Base-by-base conservation (phyloP, 768 basidiomycete species). In the Boletus tylopilopsis region DNA sequence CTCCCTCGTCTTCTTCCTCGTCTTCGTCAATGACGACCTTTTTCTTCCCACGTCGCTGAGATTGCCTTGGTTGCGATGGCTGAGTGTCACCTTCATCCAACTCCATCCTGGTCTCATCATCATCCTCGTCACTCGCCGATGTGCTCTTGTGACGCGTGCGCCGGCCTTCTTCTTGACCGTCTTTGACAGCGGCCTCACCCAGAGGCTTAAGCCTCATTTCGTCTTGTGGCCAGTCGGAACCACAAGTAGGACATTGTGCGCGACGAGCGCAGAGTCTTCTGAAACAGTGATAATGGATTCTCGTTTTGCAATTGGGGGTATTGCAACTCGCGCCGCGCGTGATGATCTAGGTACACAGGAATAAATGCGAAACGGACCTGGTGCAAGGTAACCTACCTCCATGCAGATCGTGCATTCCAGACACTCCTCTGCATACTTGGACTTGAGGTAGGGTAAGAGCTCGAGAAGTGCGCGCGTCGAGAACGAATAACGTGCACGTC, bases 401-500 rank as follows among this genome's bases (percentile, higher is more conserved):
- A 75, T 62, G 69, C 91, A 94, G 41, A 85, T 77, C 2, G 78
- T 79, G 59, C 91, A 94, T 54, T 90, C 85, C 4, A 82, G 58
- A 15, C 80, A 68, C 42, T 90, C 85, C 2, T 89, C 82, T 0
- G 81, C 73, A 63, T 84, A 94, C 4, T 80, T 84, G 15, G 78
- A 74, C 58, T 82, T 84, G 51, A 94, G 76, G 61, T 93, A 94
- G 1, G 78, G 75, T 2, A 71, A 67, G 6, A 94, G 80, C 61
- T 94, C 92, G 18, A 90, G 68, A 16, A 90, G 64, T 0, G 89
- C 76, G 10, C 92, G 87, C 1, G 81, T 75, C 3, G 88, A 85
- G 3, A 94, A 77, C 8, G 87, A 82, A 59, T 89, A 91, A 9
- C 88, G 80, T 22, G 86, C 82, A 13, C 74, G 76, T 56, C 87